Conservation (phyloP, 2,329 filamentous ascomycete species). For the Aspergillus pseudoglaucus region DNA sequence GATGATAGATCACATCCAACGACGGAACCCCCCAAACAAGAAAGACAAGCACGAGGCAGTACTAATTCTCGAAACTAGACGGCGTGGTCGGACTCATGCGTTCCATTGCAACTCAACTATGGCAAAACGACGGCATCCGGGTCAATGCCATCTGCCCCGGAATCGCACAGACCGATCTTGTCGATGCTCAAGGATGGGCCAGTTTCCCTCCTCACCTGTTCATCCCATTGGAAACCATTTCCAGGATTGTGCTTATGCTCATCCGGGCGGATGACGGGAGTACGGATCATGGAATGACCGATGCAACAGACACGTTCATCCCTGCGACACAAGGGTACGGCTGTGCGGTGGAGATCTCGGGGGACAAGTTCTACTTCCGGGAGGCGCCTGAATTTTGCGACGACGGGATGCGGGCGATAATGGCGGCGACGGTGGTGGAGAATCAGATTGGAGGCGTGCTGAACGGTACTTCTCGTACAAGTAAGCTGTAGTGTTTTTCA, state of each 20-base stretch:
- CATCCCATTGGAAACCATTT: conserved; percentile 6
- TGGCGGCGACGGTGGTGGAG: conserved; percentile 22
- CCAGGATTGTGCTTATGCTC: conserved; percentile 1
- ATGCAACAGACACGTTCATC: conserved; percentile 8
- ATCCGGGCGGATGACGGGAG: conserved; percentile 1
- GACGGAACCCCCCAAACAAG: neutral
- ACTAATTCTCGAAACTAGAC: conserved; percentile 3
- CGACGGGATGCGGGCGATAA: conserved; percentile 21
- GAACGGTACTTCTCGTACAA: neutral
- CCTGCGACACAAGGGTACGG: conserved; percentile 16
- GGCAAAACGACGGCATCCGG: conserved; percentile 27
- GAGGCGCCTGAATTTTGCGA: conserved; percentile 18
- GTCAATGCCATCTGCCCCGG: conserved; percentile 26
- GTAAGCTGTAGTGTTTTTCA: conserved; percentile 1
- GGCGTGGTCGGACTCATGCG: conserved; percentile 35
- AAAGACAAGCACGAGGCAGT: neutral
- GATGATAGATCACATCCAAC: neutral
- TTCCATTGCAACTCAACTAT: conserved; percentile 27
- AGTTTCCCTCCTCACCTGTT: conserved; percentile 20
- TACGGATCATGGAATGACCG: conserved; percentile 2
- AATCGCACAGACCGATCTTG: conserved; percentile 31
- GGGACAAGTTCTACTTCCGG: conserved; percentile 16
- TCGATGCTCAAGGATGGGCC: conserved; percentile 26
- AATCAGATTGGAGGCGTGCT: conserved; percentile 22
- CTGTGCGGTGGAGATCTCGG: conserved; percentile 18